Percentiles rank a stretch among this genome's conserved stretches.
phyloP scores from a whole-genome alignment of 1,139 yeast genomes.

The Suhomyces chickasaworum region DNA sequence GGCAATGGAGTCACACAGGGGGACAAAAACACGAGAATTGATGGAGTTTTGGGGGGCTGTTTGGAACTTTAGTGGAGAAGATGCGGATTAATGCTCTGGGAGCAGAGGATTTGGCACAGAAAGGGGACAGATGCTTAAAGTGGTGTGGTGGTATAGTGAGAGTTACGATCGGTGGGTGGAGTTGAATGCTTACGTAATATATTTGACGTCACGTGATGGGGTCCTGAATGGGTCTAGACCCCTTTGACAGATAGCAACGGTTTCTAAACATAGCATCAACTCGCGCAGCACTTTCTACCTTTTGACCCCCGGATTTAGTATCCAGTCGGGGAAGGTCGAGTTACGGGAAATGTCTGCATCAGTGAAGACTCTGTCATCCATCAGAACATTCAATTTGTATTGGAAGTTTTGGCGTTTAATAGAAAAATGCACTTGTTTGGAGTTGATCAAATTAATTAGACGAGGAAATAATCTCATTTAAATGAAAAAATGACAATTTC shows the following conservation, averaged over 20 bases:
- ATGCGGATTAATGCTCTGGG: background rate
- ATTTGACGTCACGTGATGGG: background rate
- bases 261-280: background rate
- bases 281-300: background rate
- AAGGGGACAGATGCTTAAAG: background rate
- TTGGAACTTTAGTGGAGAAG: background rate
- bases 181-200: background rate
- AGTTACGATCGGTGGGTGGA: background rate
- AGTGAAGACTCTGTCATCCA: too few relatives aligned
- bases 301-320: too few relatives aligned
- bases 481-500: background rate
- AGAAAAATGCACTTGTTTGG: background rate
- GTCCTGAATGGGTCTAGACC: background rate
- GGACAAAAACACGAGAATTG: background rate
- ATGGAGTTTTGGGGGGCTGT: background rate
- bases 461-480: background rate
- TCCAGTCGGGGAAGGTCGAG: too few relatives aligned
- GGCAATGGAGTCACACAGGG: background rate
- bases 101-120: background rate
- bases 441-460: too few relatives aligned
- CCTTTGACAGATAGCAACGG: constrained; percentile 2
- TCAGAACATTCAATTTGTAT: too few relatives aligned
- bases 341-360: too few relatives aligned
- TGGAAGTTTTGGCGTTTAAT: too few relatives aligned
- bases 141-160: background rate